Base-by-base conservation (phyloP, 768 basidiomycete species). In the Suillus brevipes region DNA sequence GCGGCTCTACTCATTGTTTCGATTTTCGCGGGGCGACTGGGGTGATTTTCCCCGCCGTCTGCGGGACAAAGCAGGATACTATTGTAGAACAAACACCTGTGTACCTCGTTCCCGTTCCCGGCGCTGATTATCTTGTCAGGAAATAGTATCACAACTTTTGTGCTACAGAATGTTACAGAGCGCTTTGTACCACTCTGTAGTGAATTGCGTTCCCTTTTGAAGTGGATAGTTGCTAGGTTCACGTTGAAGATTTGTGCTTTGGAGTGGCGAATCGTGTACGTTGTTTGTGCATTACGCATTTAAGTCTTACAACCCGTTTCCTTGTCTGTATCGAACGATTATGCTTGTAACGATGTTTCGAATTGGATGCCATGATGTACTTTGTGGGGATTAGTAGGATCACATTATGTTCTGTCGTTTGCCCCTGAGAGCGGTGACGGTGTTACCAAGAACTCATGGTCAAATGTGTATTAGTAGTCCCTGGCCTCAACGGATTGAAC, bases 1-100 rank as follows among this genome's bases (percentile, higher is more conserved):
- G 86, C 1, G 87, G 87, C 3, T 88, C 84, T 25, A 80, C 84
- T 1, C 79, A 84, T 64, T 74, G 79, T 63, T 66, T 83, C 56
- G 64, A 86, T 20, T 88, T 87, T 38, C 40, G 40, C 16, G 40
- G 43, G 43, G 8, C 8, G 2, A 43, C n/a, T 20, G 8, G 18
- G 2, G 18, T 20, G 43, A 20, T 8, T 8, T 47, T 47, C n/a
- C n/a, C 10, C 10, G 1, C 45, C n/a, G 45, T 47, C 9, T 4
- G 31, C 31, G 45, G n/a, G 45, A n/a, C 45, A n/a, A 10, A 12
- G 10, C n/a, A 47, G n/a, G 4, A 47, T 47, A 43, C 9, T 4
- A n/a, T 4, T 4, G 9, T 45, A n/a, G n/a, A 45, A 8, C 4
- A 45, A n/a, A 45, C 43, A 45, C 43, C 3, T n/a, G 20, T n/a